Evolutionary conservation across 352 stramenopile genomes (phyloP).

Genomic region (Phytophthora vignae): DNA sequence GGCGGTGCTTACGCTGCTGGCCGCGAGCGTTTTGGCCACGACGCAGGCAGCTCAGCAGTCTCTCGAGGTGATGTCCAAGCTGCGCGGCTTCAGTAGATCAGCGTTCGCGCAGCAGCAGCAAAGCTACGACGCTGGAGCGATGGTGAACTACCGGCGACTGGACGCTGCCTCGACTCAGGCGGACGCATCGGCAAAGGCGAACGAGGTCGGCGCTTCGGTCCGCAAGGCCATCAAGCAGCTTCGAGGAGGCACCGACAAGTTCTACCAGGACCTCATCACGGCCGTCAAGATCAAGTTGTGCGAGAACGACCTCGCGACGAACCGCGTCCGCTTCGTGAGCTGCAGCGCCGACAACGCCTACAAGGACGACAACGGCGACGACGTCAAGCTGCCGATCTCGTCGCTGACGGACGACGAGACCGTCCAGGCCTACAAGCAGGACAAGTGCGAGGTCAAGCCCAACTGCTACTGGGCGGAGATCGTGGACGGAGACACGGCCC

Average conservation of each 20-base stretch:
- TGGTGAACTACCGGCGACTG: slow-evolving; percentile 30
- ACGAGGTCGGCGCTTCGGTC: slow-evolving; percentile 55
- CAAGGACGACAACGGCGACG: slow-evolving; percentile 46
- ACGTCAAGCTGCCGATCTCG: slow-evolving; percentile 36
- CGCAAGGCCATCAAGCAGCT: slow-evolving; percentile 71
- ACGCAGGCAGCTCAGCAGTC: slow-evolving; percentile 20
- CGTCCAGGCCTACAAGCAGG: slow-evolving; percentile 38
- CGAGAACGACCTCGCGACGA: slow-evolving; percentile 40
- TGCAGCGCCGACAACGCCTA: slow-evolving; percentile 42
- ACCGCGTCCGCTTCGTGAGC: slow-evolving; percentile 46
- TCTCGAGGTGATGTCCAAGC: slow-evolving; percentile 22
- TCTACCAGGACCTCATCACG: slow-evolving; percentile 70
- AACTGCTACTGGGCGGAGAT: slow-evolving; percentile 77
- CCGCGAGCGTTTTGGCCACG: slow-evolving; percentile 6
- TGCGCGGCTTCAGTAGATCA: slow-evolving; percentile 20
- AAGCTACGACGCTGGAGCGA: not conserved
- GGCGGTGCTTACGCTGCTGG: slow-evolving; percentile 9
- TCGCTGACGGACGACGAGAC: slow-evolving; percentile 34
- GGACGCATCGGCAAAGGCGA: slow-evolving; percentile 49
- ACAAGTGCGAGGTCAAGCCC: slow-evolving; percentile 59
- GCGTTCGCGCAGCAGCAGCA: slow-evolving; percentile 8
- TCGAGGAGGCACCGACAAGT: slow-evolving; percentile 62
- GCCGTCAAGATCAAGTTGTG: slow-evolving; percentile 64
- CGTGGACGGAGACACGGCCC: slow-evolving; percentile 36
- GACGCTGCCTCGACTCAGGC: slow-evolving; percentile 17